These are phyloP conservation scores for Thalassiosira ordinaria DNA, from an alignment of 352 stramenopile species.

Conservation along the genomic window DNA sequence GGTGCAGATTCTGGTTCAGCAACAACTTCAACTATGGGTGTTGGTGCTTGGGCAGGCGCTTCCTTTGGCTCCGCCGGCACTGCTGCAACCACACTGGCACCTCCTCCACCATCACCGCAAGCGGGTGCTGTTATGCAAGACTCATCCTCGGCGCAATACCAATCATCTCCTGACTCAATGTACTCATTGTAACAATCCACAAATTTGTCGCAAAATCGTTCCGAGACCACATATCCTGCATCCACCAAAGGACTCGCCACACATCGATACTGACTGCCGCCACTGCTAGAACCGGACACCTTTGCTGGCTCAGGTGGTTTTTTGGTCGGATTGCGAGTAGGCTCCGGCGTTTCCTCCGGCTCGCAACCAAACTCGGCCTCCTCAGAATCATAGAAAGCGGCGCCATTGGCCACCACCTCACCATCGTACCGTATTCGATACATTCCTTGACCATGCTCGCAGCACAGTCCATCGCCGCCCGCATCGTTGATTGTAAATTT, in stretches of 20 bases:
- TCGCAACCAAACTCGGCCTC: constrained; percentile 30
- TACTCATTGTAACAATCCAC: constrained; percentile 50
- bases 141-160: constrained; percentile 41
- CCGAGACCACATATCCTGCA: constrained; percentile 29
- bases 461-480: constrained; percentile 63
- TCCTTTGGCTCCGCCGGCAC: not conserved
- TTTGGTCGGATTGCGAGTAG: not conserved
- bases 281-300: not conserved
- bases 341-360: not conserved
- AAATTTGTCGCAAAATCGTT: constrained; percentile 29
- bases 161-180: constrained; percentile 46
- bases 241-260: constrained; percentile 23
- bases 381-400: constrained; percentile 45
- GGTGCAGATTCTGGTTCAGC: too few relatives aligned
- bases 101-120: constrained; percentile 6
- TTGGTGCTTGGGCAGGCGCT: not conserved
- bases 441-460: constrained; percentile 32
- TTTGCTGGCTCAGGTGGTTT: not conserved
- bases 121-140: constrained; percentile 19
- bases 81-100: not conserved
- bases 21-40: not conserved
- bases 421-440: constrained; percentile 42
- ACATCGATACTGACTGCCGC: constrained; percentile 23
- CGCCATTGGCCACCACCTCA: constrained; percentile 15
- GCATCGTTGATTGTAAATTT: constrained; percentile 61